These are phyloP conservation scores for Tubosaeta sp. DNA, from an alignment of 768 basidiomycete species.

Conservation along the genomic window DNA sequence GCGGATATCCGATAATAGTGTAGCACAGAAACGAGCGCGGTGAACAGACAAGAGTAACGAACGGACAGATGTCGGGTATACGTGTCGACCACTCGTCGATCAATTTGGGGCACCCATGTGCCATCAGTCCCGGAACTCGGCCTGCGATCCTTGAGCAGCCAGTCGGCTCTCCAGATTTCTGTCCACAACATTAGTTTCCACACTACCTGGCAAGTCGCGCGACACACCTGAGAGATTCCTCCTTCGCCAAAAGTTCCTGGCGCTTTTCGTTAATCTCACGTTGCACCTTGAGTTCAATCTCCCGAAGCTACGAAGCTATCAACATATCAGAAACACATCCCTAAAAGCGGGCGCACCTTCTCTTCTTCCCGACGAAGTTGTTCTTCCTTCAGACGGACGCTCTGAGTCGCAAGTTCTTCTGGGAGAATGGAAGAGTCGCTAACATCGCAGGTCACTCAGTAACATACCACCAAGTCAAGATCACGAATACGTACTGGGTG, in stretches of 20 bases:
- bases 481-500: constrained; percentile 47
- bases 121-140: constrained; percentile 69
- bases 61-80: constrained; percentile 33
- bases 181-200: background rate
- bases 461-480: constrained; percentile 5
- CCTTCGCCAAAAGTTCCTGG: constrained; percentile 94
- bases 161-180: constrained; percentile 89
- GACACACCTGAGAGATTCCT: constrained; percentile 81
- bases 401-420: constrained; percentile 95
- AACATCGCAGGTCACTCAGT: constrained; percentile 21
- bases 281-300: constrained; percentile 97
- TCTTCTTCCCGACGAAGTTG: constrained; percentile 96
- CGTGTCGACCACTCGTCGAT: constrained; percentile 25
- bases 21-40: constrained; percentile 34
- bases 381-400: constrained; percentile 97
- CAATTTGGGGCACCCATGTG: constrained; percentile 18
- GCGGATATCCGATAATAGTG: constrained; percentile 35
- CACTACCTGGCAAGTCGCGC: background rate
- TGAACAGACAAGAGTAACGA: constrained; percentile 36
- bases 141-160: constrained; percentile 81
- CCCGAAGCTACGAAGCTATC: constrained; percentile 62
- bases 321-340: constrained; percentile 6
- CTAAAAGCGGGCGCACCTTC: constrained; percentile 49
- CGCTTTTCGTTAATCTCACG: constrained; percentile 97
- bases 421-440: constrained; percentile 90